Conservation (phyloP, 2,329 filamentous ascomycete genomes). For the Biscogniauxia mediterranea region DNA sequence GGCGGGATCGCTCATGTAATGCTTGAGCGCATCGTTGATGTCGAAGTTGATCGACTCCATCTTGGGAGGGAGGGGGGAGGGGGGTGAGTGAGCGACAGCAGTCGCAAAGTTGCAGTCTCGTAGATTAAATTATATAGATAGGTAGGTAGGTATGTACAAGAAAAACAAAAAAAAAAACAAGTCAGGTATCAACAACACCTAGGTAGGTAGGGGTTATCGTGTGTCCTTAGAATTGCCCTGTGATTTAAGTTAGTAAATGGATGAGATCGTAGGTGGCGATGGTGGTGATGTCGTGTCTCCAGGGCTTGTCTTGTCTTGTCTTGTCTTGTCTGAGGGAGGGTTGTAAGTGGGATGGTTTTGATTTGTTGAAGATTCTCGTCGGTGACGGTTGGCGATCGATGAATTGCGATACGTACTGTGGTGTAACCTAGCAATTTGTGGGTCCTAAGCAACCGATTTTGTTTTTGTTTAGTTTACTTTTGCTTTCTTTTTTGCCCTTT, state of each 20-base stretch:
- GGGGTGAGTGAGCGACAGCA: background rate
- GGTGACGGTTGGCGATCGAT: background rate
- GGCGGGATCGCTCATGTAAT: conserved; percentile 91
- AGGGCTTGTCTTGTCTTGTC: too few relatives aligned
- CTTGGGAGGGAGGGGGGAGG: too few relatives aligned
- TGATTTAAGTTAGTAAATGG: background rate
- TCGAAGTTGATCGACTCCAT: conserved; percentile 85
- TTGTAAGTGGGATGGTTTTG: background rate
- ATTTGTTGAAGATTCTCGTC: background rate
- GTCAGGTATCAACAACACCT: background rate
- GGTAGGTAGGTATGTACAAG: background rate
- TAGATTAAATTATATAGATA: background rate
- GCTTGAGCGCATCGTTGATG: conserved; percentile 93
- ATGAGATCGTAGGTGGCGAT: background rate
- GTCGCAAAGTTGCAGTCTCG: background rate
- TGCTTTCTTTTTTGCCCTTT: background rate
- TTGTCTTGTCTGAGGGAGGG: too few relatives aligned
- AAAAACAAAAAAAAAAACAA: background rate
- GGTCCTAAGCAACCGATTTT: conserved; percentile 17
- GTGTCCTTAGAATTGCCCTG: background rate
- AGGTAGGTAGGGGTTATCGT: too few relatives aligned
- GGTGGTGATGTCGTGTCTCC: too few relatives aligned
- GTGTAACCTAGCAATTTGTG: background rate
- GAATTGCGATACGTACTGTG: background rate
- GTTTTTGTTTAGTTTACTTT: conserved; percentile 13